These are phyloP conservation scores for Mycena sanguinolenta DNA, from an alignment of 768 basidiomycete species.

Conservation along the genomic window DNA sequence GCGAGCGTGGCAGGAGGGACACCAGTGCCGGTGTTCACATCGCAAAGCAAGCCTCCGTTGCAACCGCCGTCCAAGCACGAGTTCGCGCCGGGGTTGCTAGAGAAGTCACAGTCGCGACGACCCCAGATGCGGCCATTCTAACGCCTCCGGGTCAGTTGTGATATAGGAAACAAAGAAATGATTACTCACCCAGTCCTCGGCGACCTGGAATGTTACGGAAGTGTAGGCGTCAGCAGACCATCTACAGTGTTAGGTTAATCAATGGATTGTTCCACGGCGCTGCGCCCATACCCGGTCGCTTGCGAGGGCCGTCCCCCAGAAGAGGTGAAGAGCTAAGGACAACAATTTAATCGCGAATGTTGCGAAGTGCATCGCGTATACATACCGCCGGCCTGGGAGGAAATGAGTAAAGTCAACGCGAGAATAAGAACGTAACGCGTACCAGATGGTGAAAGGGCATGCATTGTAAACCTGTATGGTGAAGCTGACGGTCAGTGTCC, in stretches of 20 bases:
- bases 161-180: not conserved
- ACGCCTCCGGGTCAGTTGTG: not conserved
- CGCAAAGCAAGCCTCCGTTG: conserved; percentile 55
- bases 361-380: too few relatives aligned
- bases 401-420: not conserved
- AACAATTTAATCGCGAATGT: not conserved
- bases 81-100: conserved; percentile 40
- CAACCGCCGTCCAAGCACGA: conserved; percentile 61
- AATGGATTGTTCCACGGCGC: too few relatives aligned
- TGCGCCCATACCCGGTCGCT: not conserved
- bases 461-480: conserved; percentile 8
- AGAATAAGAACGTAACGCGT: not conserved
- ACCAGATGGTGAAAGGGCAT: conserved; percentile 25
- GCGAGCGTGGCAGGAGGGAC: conserved; percentile 52
- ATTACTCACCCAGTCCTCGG: conserved; percentile 5
- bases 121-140: conserved; percentile 21
- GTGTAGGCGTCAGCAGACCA: conserved; percentile 7
- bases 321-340: conserved; percentile 15
- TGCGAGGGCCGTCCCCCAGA: conserved; percentile 11
- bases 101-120: conserved; percentile 21
- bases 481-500: too few relatives aligned
- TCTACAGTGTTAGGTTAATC: too few relatives aligned
- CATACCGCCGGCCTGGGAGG: conserved; percentile 3
- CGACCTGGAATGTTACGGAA: conserved; percentile 2
- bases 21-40: conserved; percentile 44